phyloP scores from a whole-genome alignment of 257 asterid genomes.

The Jacaranda mimosifolia region DNA sequence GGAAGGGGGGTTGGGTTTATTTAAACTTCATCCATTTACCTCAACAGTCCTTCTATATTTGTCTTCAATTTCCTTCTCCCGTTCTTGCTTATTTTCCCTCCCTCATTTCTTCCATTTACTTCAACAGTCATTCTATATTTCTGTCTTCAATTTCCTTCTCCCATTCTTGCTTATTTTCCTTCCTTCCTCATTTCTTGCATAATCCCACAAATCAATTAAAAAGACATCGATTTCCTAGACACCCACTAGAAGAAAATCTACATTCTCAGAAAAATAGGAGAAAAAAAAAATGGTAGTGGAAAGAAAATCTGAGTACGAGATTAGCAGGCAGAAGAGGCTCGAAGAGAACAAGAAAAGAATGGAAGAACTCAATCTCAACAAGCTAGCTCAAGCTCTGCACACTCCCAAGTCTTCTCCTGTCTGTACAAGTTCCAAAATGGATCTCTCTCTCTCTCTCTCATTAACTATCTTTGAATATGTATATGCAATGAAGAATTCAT shows the following conservation, averaged over 20 bases:
- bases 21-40: too few relatives aligned
- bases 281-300: conserved; percentile 62
- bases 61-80: neutral
- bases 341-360: conserved; percentile 80
- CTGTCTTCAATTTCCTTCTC: neutral
- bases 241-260: neutral
- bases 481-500: neutral
- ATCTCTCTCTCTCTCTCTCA: neutral
- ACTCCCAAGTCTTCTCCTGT: conserved; percentile 69
- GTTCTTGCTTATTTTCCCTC: neutral
- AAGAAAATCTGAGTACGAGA: conserved; percentile 61
- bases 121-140: neutral
- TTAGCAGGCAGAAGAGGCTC: conserved; percentile 59
- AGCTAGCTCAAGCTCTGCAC: conserved; percentile 61
- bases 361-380: conserved; percentile 72
- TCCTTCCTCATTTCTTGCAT: neutral
- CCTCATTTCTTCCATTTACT: too few relatives aligned
- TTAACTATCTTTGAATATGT: neutral
- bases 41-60: neutral
- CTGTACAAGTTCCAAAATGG: neutral
- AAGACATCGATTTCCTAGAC: neutral
- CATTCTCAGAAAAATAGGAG: neutral
- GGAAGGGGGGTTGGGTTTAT: neutral
- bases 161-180: too few relatives aligned
- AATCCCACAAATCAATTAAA: neutral